Evolutionary conservation across 2,329 filamentous ascomycete genomes (phyloP), one percentile per base, ranked within the genome.

Genomic region (Calonectria pteridis): DNA sequence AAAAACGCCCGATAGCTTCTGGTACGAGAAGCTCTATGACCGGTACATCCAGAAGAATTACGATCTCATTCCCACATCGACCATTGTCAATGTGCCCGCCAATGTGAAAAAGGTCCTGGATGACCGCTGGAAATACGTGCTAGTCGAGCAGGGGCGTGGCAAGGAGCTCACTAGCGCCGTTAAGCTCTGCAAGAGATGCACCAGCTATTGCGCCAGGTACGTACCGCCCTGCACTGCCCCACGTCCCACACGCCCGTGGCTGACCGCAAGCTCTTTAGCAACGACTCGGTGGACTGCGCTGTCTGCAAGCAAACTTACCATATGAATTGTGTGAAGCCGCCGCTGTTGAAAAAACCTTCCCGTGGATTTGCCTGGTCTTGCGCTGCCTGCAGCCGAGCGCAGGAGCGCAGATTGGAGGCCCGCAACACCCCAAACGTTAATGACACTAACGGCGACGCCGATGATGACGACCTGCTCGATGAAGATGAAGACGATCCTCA

Each of bases 331-430:
- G 97, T 99, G 71, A 93, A 94, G 74, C 97, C 97, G 50, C 95
- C 96, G 46, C 85, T 99, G 75, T 90, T 95, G 67, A 99, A 98
- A 85, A 99, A 99, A 85, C 97, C 97, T 26, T 98, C 96, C 59
- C 93, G 97, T 84, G 97, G 97, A 49, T 99, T 99, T 85, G 97
- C 95, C 6, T 99, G 97, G 97, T 96, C 97, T 35, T 99, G 97
- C 84, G 97, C 95, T 69, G 94, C 96, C 73, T 99, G 97, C 85
- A 98, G 95, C 84, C 93, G 96, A 80, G 96, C 95, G n/a, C 96
- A 98, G 83, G 97, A 98, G 85, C 93, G 94, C 79, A 97, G 94
- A 84, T 88, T 98, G 33, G 96, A 98, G 87, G 95, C 95, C 73
- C 93, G 95, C 72, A 93, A 97, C 82, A 98, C 95, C 0, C 95